These are phyloP conservation scores for Retiboletus flavoniger DNA, from an alignment of 1,284 basidiomycete species.

Conservation along the genomic window DNA sequence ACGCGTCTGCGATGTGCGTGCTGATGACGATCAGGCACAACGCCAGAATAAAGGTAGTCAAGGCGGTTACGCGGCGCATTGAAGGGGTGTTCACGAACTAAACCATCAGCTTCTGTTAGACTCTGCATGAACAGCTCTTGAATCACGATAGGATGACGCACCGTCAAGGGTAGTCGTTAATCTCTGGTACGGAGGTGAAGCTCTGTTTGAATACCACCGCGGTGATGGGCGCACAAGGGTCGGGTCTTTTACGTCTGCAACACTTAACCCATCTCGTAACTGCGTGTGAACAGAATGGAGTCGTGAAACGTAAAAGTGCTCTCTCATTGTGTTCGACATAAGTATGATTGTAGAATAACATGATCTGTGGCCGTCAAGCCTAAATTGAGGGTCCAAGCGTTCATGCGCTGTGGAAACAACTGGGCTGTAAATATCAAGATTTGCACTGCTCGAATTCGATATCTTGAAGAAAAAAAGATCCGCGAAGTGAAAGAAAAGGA, in stretches of 20 bases:
- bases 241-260: background rate
- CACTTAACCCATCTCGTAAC: background rate
- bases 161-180: background rate
- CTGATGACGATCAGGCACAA: background rate
- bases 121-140: too few species aligned
- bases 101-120: too few species aligned
- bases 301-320: background rate
- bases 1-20: background rate
- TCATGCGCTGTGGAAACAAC: background rate
- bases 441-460: background rate
- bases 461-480: too few species aligned
- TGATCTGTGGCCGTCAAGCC: background rate
- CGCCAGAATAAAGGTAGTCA: background rate
- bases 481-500: background rate
- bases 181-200: background rate
- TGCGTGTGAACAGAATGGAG: slow-evolving; percentile 1
- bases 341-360: too few species aligned
- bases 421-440: background rate
- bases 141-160: too few species aligned
- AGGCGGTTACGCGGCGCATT: background rate
- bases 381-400: background rate
- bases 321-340: background rate
- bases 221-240: background rate
- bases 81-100: too few species aligned
- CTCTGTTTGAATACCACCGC: background rate